Evolutionary conservation across 2,329 filamentous ascomycete genomes (phyloP), one percentile per base, ranked within the genome.

Genomic region (Pyricularia sp.): DNA sequence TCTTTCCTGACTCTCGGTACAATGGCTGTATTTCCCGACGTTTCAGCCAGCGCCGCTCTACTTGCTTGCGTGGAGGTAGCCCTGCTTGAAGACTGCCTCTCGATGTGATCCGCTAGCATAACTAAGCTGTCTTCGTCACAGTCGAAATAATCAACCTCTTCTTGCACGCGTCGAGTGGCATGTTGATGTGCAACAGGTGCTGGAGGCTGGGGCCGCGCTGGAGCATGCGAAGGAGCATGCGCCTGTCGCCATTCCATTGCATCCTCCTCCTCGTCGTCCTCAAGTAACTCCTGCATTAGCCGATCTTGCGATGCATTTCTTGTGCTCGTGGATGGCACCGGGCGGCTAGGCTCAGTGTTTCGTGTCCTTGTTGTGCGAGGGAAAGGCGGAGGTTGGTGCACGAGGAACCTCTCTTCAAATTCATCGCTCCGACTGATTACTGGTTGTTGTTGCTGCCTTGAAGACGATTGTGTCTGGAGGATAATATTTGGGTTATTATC

Each of bases 91-190:
- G 74, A 74, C 66, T 79, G 76, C 19, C 74, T 74, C 67, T 84
- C 82, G 49, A 81, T 78, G 68, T 81, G 76, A 66, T 83, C 76
- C 12, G 80, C 82, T 65, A 82, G 75, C 31, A 79, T 81, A 33
- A 83, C 73, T 77, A 84, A 81, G 22, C 63, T 64, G 57, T 73
- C 72, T 19, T 71, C 74, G 19, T 79, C 77, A 53, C 77, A 77
- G 62, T 71, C 73, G 30, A 73, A 72, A 49, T 73, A 64, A 12
- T 64, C 53, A 12, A 59, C 49, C 9, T 64, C 62, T 59, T 64
- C 62, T 26, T 24, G 26, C 19, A 33, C 26, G 9, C 30, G 24
- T 9, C 53, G 53, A 35, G 28, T 70, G 64, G 28, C 35, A 30
- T 12, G 16, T 55, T 10, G 44, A 57, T n/a, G 62, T 12, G 5